Base-by-base conservation (phyloP, 164 flowering plant species). In the Nymphaea colorata region DNA sequence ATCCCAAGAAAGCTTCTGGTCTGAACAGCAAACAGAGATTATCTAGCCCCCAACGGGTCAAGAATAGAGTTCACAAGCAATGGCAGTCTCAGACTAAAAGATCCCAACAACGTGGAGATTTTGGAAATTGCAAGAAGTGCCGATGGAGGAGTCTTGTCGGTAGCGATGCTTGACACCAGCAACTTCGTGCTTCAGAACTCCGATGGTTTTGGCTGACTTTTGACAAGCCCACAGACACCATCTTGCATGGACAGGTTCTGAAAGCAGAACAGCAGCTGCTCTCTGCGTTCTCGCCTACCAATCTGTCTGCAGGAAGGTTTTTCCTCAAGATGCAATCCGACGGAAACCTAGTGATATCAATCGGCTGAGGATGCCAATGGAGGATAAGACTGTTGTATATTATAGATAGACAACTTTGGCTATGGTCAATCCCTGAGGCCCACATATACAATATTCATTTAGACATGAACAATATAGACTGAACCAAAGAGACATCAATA, bases 81-180 rank as follows among this genome's bases (percentile, higher is more conserved):
- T 11, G 69, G 62, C 60, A 44, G 41, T 41, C 59, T 12, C 25
- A 47, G n/a, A 17, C 25, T 45, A 17, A 3, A 59, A 18, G 61
- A 55, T 41, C 43, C 42, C 14, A 41, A 11, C 16, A 43, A n/a
- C 16, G 10, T 5, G 10, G 43, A 8, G 57, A 10, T 51, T 10
- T 8, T 51, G 57, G 14, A 10, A 51, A 51, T 51, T 51, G 57
- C 57, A 8, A 51, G n/a, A 2, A 10, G 42, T 41, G n/a, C 42
- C 12, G 63, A 42, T 10, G 64, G 61, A 42, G 66, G 66, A 0
- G 77, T 64, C 12, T 42, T 70, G 43, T 69, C 76, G 62, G 85
- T 73, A 5, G 70, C 78, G 47, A 72, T 82, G 83, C 84, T 76
- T 17, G 82, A 84, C 59, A 74, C 73, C 3, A 85, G 88, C 12